Conservation (phyloP, 371 early-diverging fungal genomes). For the Lichtheimia hyalospora region DNA sequence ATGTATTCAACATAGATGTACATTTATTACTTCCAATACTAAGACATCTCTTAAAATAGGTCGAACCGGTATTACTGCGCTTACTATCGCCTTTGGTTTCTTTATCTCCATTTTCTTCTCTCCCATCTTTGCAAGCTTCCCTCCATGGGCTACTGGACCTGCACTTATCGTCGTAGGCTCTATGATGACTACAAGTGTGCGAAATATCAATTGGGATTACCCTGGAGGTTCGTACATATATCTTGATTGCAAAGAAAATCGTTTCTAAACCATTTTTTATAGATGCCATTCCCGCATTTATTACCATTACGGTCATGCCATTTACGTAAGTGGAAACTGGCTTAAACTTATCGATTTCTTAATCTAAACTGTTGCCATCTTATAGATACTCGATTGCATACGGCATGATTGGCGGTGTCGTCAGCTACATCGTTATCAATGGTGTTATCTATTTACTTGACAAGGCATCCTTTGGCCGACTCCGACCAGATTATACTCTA, state of each 20-base stretch:
- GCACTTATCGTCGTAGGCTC: slow-evolving; percentile 77
- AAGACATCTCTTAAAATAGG: too few species aligned
- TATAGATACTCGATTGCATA: too few species aligned
- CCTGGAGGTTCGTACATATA: slow-evolving; percentile 42
- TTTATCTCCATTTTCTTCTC: slow-evolving; percentile 78
- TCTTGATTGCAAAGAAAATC: too few species aligned
- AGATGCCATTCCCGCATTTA: slow-evolving; percentile 76
- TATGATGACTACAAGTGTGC: slow-evolving; percentile 73
- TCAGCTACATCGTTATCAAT: slow-evolving; percentile 64
- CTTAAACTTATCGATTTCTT: too few species aligned
- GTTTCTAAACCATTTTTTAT: too few species aligned
- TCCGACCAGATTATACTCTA: slow-evolving; percentile 46
- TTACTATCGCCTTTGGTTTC: slow-evolving; percentile 68
- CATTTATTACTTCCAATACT: too few species aligned
- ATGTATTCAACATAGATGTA: too few species aligned
- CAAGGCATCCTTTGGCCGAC: slow-evolving; percentile 51
- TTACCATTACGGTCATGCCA: slow-evolving; percentile 79
- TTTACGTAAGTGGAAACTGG: slow-evolving; percentile 44
- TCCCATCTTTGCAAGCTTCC: slow-evolving; percentile 83
- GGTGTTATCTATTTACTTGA: slow-evolving; percentile 46
- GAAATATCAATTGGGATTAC: slow-evolving; percentile 77
- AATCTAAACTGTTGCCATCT: too few species aligned
- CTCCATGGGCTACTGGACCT: slow-evolving; percentile 84
- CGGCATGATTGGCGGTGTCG: slow-evolving; percentile 67
- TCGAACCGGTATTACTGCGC: slow-evolving; percentile 73